These are phyloP conservation scores for Elongisporangium prolatum DNA, from an alignment of 352 stramenopile genomes.

Conservation along the genomic window DNA sequence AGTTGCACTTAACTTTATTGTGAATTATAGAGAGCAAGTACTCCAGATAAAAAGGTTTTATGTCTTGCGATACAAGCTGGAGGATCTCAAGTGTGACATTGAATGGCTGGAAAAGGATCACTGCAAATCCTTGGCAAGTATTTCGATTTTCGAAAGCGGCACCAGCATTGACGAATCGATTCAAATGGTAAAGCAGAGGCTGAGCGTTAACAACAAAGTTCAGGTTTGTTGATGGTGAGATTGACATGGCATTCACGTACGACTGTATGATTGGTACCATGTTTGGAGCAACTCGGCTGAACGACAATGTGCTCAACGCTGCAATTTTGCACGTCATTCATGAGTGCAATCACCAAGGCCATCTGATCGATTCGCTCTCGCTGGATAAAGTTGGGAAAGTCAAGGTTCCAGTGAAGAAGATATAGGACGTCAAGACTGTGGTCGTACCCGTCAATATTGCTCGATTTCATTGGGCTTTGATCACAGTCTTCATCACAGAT, in stretches of 20 bases:
- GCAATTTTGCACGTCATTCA: no score
- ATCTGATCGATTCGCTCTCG: no score
- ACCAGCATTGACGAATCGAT: not conserved
- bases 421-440: no score
- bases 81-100: not conserved
- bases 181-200: not conserved
- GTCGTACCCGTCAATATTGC: no score
- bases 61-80: not conserved
- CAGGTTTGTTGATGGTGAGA: not conserved
- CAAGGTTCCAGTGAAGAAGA: no score
- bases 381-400: no score
- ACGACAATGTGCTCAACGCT: not conserved
- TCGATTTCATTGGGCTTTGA: no score
- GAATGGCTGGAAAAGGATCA: not conserved
- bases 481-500: no score
- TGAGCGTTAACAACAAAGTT: not conserved
- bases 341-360: no score
- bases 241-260: not conserved
- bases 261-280: not conserved
- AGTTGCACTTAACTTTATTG: not conserved
- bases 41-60: not conserved
- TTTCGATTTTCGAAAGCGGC: not conserved
- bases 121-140: not conserved
- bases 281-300: not conserved
- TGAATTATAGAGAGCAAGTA: not conserved